Evolutionary conservation across 169 alveolate genomes (phyloP), one percentile per base, ranked within the genome.

Genomic region (Plasmodium vivax): DNA sequence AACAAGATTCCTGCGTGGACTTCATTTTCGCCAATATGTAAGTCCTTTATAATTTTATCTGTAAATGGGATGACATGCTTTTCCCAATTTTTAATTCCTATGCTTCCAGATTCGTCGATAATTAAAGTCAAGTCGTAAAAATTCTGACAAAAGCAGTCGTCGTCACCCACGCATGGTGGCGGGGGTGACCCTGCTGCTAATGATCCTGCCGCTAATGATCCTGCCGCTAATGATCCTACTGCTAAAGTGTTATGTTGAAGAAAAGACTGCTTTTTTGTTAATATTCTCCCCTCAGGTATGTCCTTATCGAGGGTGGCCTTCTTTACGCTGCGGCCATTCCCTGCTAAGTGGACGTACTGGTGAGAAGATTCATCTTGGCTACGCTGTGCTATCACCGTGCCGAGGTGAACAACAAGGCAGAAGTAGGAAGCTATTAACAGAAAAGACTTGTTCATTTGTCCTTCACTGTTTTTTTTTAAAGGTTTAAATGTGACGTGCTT

Each of bases 51-150:
- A 77, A 75, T 87, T 87, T 87, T 47, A 10, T 34, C 82, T n/a
- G 93, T 87, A 87, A 87, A 87, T 34, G 93, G 87, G 43, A 87
- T 56, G 45, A 87, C 93, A 34, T 87, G 45, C 6, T 87, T 77
- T 34, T 16, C 51, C 93, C 93, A 87, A 87, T 87, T 51, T 75
- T 23, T 34, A 41, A 2, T 51, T 75, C 68, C 51, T 75, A 87
- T 87, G 75, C 93, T 87, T 75, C 51, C 93, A 16, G 93, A 87
- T 87, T 87, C 93, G 38, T 87, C 93, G 43, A 87, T 75, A 87
- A 87, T 87, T 34, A 87, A 87, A 75, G 93, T 87, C 82, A 87
- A 87, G 81, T 87, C 93, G 85, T 87, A 87, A 75, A 51, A 87
- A 87, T 56, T 87, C 62, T 75, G 19, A 58, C 93, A 87, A 79